Evolutionary conservation across 805 yeast genomes (phyloP), one percentile per base, ranked within the genome.

Genomic region (Ogataea ramenticola): DNA sequence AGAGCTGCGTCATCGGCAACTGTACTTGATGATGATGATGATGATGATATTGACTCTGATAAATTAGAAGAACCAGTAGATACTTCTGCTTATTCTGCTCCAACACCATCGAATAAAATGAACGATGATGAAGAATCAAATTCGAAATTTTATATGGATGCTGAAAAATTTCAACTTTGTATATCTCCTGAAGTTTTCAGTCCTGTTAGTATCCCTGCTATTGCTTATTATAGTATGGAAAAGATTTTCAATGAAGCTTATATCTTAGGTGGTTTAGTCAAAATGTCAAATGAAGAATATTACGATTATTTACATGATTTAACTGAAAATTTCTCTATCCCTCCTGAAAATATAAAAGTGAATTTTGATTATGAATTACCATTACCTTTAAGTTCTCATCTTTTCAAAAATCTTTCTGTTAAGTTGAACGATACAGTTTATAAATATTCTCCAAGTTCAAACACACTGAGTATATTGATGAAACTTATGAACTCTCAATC

Each of bases 251-350:
- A 63, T 17, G 60, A 58, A n/a, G 58, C 71, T 3, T 71, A 61
- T 44, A 48, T 67, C 0, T 48, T 68, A 22, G 82, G 82, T 22
- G 83, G 83, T 0, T 50, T 72, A n/a, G 44, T 50, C 3, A 39
- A 47, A 15, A 43, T 52, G 41, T 16, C 48, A 4, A 45, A 43
- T 3, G 49, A 48, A 1, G 62, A 59, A 32, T 64, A 64, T 44
- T 54, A 46, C 17, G 36, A 36, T 2, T 49, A 49, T 19, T 30
- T 64, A 11, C 41, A 47, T n/a, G 50, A 51, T 1, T 32, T 65
- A 15, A 61, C 70, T 1, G 54, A 62, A 43, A 44, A 61, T 42
- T 64, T 59, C 41, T 42, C 55, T 22, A 59, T 64, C n/a, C 60
- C 65, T 1, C 55, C 64, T 11, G 54, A 55, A 31, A 62, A 64